Base-by-base conservation (phyloP, 2,329 filamentous ascomycete species). In the Escovopsis sp. region DNA sequence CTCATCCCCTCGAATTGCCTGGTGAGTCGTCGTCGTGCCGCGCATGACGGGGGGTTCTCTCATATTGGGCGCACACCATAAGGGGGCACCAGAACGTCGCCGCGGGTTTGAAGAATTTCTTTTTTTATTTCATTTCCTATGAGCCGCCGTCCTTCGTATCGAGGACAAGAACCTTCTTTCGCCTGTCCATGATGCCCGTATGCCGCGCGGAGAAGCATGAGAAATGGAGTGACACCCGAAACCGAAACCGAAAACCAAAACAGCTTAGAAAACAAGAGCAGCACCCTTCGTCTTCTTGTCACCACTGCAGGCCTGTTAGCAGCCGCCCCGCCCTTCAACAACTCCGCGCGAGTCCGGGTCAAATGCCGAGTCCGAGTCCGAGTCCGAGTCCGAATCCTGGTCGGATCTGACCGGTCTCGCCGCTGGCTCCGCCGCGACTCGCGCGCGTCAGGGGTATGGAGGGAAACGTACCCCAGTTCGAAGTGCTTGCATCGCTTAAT, bases 221-320 rank as follows among this genome's bases (percentile, higher is more conserved):
- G 57, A 58, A 57, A 59, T 57, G 59, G 50, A 57, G 55, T 61
- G 56, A 59, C 57, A 30, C 27, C 27, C 27, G 27, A 30, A 30
- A 30, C 56, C 58, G 53, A 60, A 58, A 55, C 56, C 60, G 54
- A 60, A 58, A 55, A 56, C 60, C 62, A 70, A 70, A 61, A 65
- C 70, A 76, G 27, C 72, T 81, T 94, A 98, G 80, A 98, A 98
- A 63, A 98, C 91, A 64, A 98, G 81, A 71, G 91, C 91, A 61
- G 91, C 91, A 83, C 91, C 91, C 87, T 98, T 98, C 62, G 91
- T 98, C 86, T 98, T 98, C 88, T 98, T 98, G 83, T 98, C 91
- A 80, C 91, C 91, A 81, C 91, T 94, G 58, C 60, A 55, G 43
- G 47, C 45, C 44, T 39, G 59, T 74, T 63, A 74, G 67, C 51